phyloP scores from a whole-genome alignment of 306 rosid genomes.

The Vicia sativa region DNA sequence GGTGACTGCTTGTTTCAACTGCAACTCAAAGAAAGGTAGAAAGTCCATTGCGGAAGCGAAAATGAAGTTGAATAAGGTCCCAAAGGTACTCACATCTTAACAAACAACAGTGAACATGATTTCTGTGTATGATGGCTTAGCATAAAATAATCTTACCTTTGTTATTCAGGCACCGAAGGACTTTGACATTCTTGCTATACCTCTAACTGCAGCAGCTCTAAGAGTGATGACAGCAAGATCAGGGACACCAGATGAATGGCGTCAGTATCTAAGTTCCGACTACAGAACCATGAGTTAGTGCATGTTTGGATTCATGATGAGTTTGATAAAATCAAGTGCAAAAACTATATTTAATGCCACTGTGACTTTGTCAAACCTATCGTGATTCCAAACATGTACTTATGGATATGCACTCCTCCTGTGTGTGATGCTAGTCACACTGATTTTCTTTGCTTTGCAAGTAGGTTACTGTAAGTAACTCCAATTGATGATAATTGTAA shows the following conservation, averaged over 20 bases:
- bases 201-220: constrained; percentile 81
- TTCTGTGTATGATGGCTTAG: constrained; percentile 21
- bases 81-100: constrained; percentile 64
- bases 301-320: too few species aligned
- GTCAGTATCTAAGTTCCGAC: constrained; percentile 69
- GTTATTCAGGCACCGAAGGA: constrained; percentile 84
- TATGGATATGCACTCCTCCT: constrained; percentile 22
- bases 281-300: constrained; percentile 39
- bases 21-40: constrained; percentile 89
- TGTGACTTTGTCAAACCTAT: too few species aligned
- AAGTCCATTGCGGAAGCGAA: constrained; percentile 79
- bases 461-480: constrained; percentile 32
- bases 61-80: constrained; percentile 77
- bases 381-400: too few species aligned
- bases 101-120: constrained; percentile 15
- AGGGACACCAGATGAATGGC: constrained; percentile 97
- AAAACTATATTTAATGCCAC: too few species aligned
- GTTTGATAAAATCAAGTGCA: too few species aligned
- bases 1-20: constrained; percentile 89
- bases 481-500: constrained; percentile 21
- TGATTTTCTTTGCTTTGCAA: constrained; percentile 26
- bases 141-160: constrained; percentile 29
- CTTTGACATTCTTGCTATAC: constrained; percentile 88
- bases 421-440: constrained; percentile 23
- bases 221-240: constrained; percentile 67